phyloP scores from a whole-genome alignment of 2,329 filamentous ascomycete genomes.

The Pseudopithomyces chartarum region DNA sequence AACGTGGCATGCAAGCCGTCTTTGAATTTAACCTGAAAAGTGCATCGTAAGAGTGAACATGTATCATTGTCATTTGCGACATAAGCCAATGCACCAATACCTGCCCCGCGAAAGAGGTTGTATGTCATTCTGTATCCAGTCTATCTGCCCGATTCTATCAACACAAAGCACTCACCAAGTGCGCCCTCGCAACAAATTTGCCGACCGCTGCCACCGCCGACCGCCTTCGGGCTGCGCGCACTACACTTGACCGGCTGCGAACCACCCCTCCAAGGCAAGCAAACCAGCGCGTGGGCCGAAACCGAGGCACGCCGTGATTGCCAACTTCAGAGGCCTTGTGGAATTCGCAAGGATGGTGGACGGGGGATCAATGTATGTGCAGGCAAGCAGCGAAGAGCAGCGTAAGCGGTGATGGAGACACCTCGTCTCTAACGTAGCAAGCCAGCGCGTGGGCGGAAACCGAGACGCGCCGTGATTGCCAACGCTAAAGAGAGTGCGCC shows the following conservation, averaged over 20 bases:
- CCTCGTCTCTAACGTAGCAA: constrained; percentile 3
- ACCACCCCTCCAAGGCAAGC: constrained; percentile 15
- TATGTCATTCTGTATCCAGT: constrained; percentile 14
- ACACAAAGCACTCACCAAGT: not conserved
- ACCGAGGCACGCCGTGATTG: constrained; percentile 7
- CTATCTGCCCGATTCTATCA: constrained; percentile 11
- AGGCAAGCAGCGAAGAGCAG: constrained; percentile 1
- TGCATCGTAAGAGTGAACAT: constrained; percentile 11
- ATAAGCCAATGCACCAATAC: constrained; percentile 14
- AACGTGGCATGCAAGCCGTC: constrained; percentile 16
- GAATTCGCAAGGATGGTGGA: constrained; percentile 23
- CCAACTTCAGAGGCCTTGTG: constrained; percentile 16
- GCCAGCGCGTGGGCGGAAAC: constrained; percentile 4
- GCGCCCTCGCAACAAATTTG: not conserved
- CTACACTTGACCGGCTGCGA: constrained; percentile 15
- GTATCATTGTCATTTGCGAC: constrained; percentile 1
- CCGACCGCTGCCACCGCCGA: constrained; percentile 7
- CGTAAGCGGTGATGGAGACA: not conserved
- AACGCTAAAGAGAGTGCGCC: not conserved
- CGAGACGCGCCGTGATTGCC: constrained; percentile 1
- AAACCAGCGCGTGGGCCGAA: constrained; percentile 16
- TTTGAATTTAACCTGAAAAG: constrained; percentile 14
- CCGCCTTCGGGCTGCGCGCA: constrained; percentile 3
- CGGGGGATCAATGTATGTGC: constrained; percentile 7
- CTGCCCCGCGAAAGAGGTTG: constrained; percentile 12